A percentile compares a stretch with the other conserved stretches of the same genome.
Evolutionary conservation across 1,284 basidiomycete species (phyloP).

Genomic region (Naganishia sp.): DNA sequence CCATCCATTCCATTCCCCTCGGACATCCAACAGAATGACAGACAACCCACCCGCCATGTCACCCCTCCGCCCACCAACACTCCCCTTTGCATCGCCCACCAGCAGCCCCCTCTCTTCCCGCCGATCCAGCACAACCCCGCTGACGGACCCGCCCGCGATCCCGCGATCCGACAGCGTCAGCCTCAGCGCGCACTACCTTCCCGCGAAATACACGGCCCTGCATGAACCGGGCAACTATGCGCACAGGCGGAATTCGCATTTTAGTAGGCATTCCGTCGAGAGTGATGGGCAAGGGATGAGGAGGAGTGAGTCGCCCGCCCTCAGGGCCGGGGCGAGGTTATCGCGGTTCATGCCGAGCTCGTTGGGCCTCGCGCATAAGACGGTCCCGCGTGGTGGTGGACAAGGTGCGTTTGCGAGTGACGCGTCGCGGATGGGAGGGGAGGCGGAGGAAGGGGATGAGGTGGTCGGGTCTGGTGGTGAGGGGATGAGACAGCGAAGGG

Average conservation of each 20-base stretch:
- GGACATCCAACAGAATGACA: neutral
- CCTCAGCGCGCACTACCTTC: constrained; percentile 60
- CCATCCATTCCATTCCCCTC: no score
- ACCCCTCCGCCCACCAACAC: constrained; percentile 19
- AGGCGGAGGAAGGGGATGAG: constrained; percentile 64
- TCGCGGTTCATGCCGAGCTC: neutral
- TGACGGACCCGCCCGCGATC: neutral
- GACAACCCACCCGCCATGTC: neutral
- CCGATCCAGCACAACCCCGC: constrained; percentile 4
- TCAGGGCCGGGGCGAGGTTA: neutral
- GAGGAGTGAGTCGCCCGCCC: neutral
- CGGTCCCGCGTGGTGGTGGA: constrained; percentile 61
- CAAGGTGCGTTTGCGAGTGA: constrained; percentile 60
- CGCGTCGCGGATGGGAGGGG: constrained; percentile 59
- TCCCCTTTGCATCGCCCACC: constrained; percentile 7
- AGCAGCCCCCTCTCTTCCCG: constrained; percentile 4
- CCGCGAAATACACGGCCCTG: constrained; percentile 63
- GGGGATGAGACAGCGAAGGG: constrained; percentile 37
- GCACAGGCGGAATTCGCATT: constrained; percentile 41
- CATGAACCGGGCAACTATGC: constrained; percentile 56
- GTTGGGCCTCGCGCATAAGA: constrained; percentile 1
- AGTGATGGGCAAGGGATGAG: constrained; percentile 29
- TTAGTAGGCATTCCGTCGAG: no score
- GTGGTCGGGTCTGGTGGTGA: constrained; percentile 55
- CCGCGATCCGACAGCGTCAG: neutral